A percentile compares a stretch with the other conserved stretches of the same genome.
These are phyloP conservation scores for Purpureocillium takamizusanense DNA, from an alignment of 2,329 filamentous ascomycete genomes.

Conservation along the genomic window DNA sequence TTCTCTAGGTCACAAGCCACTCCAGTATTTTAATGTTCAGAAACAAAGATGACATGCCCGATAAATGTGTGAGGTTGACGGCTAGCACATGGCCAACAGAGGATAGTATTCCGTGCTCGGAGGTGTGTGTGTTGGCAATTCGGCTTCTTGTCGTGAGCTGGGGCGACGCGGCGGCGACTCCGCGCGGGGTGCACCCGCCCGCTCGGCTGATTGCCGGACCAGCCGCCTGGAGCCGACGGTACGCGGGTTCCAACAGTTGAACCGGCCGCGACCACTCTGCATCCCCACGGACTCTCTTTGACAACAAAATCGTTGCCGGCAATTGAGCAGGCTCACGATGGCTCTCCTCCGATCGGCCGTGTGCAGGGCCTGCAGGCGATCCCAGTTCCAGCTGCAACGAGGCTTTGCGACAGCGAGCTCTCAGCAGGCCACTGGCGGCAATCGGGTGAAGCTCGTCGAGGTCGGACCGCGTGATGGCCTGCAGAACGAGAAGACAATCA, in stretches of 20 bases:
- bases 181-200: not conserved
- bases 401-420: slow-evolving; percentile 30
- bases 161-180: not conserved
- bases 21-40: slow-evolving; percentile 28
- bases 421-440: slow-evolving; percentile 22
- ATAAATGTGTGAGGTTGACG: not conserved
- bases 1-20: slow-evolving; percentile 27
- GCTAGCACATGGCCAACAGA: not conserved
- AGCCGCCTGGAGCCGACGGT: slow-evolving; percentile 16
- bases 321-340: slow-evolving; percentile 16
- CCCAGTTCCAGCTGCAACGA: slow-evolving; percentile 20
- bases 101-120: too few relatives aligned
- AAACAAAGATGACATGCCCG: slow-evolving; percentile 8
- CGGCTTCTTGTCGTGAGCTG: not conserved
- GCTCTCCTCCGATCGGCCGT: slow-evolving; percentile 24
- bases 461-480: slow-evolving; percentile 81
- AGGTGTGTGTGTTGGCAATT: too few relatives aligned
- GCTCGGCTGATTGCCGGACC: slow-evolving; percentile 8
- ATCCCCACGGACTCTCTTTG: slow-evolving; percentile 1
- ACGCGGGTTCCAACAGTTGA: slow-evolving; percentile 12
- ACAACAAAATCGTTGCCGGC: slow-evolving; percentile 4
- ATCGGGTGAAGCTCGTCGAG: slow-evolving; percentile 60
- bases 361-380: slow-evolving; percentile 28
- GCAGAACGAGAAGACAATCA: slow-evolving; percentile 70
- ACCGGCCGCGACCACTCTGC: not conserved